phyloP scores from a whole-genome alignment of 192 early-diverging fungal species.

The Thoreauomyces humboldtii region DNA sequence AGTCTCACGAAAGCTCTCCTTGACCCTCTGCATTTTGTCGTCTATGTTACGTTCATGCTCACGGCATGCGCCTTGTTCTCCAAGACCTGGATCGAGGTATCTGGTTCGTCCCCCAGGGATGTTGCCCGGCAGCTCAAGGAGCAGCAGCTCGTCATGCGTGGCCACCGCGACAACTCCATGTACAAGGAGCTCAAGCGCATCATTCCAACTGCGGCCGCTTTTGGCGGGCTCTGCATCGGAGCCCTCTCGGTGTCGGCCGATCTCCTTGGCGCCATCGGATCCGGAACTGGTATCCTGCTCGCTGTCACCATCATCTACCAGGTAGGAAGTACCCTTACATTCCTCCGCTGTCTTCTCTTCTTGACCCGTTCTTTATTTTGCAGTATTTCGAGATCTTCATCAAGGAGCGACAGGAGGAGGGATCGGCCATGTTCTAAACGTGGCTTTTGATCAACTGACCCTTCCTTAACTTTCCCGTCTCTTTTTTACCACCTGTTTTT shows the following conservation, averaged over 20 bases:
- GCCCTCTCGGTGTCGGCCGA: slow-evolving; percentile 94
- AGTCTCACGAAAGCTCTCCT: slow-evolving; percentile 74
- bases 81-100: slow-evolving; percentile 99
- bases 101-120: slow-evolving; percentile 94
- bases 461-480: too few species aligned
- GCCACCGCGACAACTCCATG: slow-evolving; percentile 91
- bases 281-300: slow-evolving; percentile 97
- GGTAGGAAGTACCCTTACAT: slow-evolving; percentile 22
- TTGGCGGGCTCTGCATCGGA: slow-evolving; percentile 96
- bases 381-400: slow-evolving; percentile 93
- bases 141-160: slow-evolving; percentile 92
- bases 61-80: slow-evolving; percentile 93
- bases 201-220: slow-evolving; percentile 95
- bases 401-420: slow-evolving; percentile 80
- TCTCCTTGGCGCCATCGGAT: slow-evolving; percentile 95
- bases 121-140: slow-evolving; percentile 98
- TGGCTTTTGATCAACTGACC: too few species aligned
- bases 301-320: slow-evolving; percentile 99
- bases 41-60: slow-evolving; percentile 95
- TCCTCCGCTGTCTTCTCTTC: neutral
- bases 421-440: slow-evolving; percentile 34
- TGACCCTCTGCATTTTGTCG: slow-evolving; percentile 93
- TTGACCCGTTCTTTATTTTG: neutral
- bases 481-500: too few species aligned
- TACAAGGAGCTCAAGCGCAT: slow-evolving; percentile 99